phyloP scores from a whole-genome alignment of 192 early-diverging fungal genomes.

The Backusella macrospora region DNA sequence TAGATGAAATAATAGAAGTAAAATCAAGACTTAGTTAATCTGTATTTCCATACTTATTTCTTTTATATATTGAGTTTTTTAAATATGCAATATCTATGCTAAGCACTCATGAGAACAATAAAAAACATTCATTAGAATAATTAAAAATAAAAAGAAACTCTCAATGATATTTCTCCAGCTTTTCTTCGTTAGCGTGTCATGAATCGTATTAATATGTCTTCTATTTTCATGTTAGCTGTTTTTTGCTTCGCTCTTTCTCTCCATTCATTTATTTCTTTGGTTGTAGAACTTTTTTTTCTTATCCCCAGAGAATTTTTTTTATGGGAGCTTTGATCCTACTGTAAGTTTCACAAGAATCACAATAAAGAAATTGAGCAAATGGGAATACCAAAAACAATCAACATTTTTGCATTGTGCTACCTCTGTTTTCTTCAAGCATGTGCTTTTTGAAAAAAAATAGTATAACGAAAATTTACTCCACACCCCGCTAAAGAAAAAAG shows the following conservation, averaged over 20 bases:
- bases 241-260: neutral
- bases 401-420: slow-evolving; percentile 6
- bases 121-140: neutral
- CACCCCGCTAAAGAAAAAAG: neutral
- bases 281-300: neutral
- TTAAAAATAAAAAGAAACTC: neutral
- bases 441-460: slow-evolving; percentile 13
- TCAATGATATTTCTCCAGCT: too few relatives aligned
- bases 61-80: neutral
- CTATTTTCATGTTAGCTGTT: neutral
- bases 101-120: neutral
- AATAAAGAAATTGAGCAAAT: slow-evolving; percentile 16
- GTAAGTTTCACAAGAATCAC: neutral
- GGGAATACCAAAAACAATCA: slow-evolving; percentile 7
- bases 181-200: neutral
- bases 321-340: slow-evolving; percentile 2
- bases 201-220: neutral
- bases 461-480: slow-evolving; percentile 6
- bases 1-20: neutral
- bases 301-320: neutral
- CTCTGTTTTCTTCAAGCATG: slow-evolving; percentile 5
- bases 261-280: neutral
- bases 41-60: neutral
- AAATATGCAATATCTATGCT: neutral
- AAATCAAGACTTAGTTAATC: neutral